These are phyloP conservation scores for Primulina eburnea DNA, from an alignment of 257 asterid genomes.

Conservation along the genomic window DNA sequence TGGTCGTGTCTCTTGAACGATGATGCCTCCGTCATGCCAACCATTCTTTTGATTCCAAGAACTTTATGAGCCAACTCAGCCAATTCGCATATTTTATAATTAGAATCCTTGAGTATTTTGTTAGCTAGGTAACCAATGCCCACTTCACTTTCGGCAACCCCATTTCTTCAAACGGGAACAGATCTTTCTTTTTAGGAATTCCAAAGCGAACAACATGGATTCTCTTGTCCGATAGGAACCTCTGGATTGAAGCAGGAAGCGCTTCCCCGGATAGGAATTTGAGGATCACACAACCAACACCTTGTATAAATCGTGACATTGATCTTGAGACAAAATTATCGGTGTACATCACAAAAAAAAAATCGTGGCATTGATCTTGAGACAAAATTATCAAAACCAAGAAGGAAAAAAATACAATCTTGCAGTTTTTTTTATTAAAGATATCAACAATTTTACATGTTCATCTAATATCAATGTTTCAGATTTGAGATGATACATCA, in stretches of 20 bases:
- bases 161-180: conserved; percentile 41
- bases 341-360: too few species aligned
- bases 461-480: too few species aligned
- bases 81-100: conserved; percentile 36
- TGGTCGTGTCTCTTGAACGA: conserved; percentile 47
- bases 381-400: too few species aligned
- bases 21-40: conserved; percentile 39
- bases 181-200: not conserved
- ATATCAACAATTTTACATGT: too few species aligned
- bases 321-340: too few species aligned
- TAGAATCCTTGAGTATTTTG: conserved; percentile 29
- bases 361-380: too few species aligned
- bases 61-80: conserved; percentile 33
- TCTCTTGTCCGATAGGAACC: not conserved
- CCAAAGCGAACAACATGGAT: too few species aligned
- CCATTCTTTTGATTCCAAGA: conserved; percentile 37
- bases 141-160: conserved; percentile 27
- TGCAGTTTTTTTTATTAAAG: too few species aligned
- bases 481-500: too few species aligned
- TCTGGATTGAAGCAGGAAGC: not conserved
- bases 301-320: too few species aligned
- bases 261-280: not conserved
- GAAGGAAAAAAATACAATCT: too few species aligned
- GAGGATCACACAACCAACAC: conserved; percentile 19
- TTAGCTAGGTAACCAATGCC: conserved; percentile 46